A percentile compares a stretch with the other conserved stretches of the same genome.
Evolutionary conservation across 495 filamentous ascomycete genomes (phyloP).

Genomic region (Annulohypoxylon nitens): DNA sequence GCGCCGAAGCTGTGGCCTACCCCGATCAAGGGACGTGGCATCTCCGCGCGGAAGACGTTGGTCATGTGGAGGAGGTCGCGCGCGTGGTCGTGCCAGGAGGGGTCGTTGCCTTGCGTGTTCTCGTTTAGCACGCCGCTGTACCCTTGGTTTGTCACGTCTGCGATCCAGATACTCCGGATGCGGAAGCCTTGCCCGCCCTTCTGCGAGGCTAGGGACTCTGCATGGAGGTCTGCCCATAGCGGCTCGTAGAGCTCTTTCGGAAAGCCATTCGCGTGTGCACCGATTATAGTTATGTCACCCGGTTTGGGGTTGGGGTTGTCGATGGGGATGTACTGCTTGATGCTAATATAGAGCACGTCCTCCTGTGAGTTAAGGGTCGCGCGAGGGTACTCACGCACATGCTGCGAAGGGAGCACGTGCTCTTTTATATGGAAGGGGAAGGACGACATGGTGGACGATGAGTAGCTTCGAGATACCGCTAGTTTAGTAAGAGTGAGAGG

Average conservation of each 20-base stretch:
- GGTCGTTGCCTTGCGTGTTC: conserved; percentile 79
- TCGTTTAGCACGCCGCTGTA: conserved; percentile 83
- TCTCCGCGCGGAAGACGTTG: conserved; percentile 83
- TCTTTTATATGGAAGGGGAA: conserved; percentile 58
- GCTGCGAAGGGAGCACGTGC: conserved; percentile 73
- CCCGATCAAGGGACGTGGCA: conserved; percentile 90
- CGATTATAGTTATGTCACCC: conserved; percentile 86
- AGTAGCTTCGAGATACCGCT: background rate
- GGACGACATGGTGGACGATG: conserved; percentile 7
- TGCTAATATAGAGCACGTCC: conserved; percentile 71
- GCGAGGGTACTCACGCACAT: conserved; percentile 78
- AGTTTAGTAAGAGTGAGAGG: background rate
- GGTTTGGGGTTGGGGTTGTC: conserved; percentile 72
- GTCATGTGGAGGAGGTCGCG: conserved; percentile 89
- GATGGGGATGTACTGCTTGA: conserved; percentile 87
- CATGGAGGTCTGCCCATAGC: conserved; percentile 81
- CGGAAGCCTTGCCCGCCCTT: conserved; percentile 63
- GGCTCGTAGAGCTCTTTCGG: conserved; percentile 96
- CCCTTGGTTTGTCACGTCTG: conserved; percentile 84
- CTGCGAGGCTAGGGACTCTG: conserved; percentile 53
- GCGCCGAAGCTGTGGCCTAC: conserved; percentile 93
- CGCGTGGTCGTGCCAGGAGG: conserved; percentile 87
- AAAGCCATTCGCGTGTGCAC: conserved; percentile 88
- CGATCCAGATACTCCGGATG: conserved; percentile 87
- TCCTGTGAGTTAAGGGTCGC: conserved; percentile 73